A percentile compares a stretch with the other conserved stretches of the same genome.
These are phyloP conservation scores for Trichoderma sp. DNA, from an alignment of 2,329 filamentous ascomycete genomes.

Conservation along the genomic window DNA sequence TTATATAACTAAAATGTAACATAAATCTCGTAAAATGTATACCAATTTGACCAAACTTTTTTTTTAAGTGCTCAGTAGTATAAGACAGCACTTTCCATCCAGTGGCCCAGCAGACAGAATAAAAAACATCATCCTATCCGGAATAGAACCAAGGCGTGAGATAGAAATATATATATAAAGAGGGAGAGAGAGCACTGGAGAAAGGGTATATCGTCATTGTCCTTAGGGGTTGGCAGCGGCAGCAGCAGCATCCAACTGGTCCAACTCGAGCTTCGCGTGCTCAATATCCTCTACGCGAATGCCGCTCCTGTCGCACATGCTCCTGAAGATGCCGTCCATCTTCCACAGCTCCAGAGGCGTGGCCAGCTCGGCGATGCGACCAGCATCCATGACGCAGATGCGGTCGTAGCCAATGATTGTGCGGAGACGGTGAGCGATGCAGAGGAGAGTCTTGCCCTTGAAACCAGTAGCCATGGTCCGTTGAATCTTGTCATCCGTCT, in stretches of 20 bases:
- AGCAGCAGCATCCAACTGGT: slow-evolving; percentile 26
- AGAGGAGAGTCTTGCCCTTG: slow-evolving; percentile 82
- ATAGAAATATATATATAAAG: not conserved
- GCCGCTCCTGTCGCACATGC: slow-evolving; percentile 88
- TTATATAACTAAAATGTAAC: not conserved
- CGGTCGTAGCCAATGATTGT: slow-evolving; percentile 95
- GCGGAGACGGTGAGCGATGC: slow-evolving; percentile 88
- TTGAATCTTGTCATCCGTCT: slow-evolving; percentile 96
- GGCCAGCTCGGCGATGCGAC: slow-evolving; percentile 84
- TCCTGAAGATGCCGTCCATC: slow-evolving; percentile 72
- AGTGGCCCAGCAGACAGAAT: not conserved
- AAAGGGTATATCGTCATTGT: slow-evolving; percentile 10
- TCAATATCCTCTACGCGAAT: slow-evolving; percentile 65
- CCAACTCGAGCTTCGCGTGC: slow-evolving; percentile 46
- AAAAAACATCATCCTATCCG: not conserved
- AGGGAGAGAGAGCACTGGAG: not conserved
- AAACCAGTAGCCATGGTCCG: slow-evolving; percentile 84
- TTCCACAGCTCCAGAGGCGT: slow-evolving; percentile 75
- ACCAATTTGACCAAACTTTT: not conserved
- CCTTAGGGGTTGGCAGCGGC: slow-evolving; percentile 2
- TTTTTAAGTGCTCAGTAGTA: not conserved
- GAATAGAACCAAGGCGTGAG: not conserved
- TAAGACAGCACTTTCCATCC: not conserved
- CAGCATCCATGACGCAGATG: slow-evolving; percentile 95
- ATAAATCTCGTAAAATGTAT: slow-evolving; percentile 1